Evolutionary conservation across 2,329 filamentous ascomycete species (phyloP).

Genomic region (Epicoccum sorghinum): DNA sequence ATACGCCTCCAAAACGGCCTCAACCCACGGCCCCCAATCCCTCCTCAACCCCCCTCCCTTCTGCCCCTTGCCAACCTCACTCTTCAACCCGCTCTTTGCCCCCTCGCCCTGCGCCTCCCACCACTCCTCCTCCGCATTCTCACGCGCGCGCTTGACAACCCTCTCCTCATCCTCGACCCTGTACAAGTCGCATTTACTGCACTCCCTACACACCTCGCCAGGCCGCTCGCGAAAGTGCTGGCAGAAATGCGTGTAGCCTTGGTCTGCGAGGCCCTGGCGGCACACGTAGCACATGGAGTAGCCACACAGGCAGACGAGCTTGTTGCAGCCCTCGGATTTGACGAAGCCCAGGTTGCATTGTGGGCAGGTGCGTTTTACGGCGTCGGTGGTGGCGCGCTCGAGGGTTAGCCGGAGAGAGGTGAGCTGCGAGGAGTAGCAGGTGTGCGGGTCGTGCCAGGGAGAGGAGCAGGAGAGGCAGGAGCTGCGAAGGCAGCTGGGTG

Average conservation of each 20-base stretch:
- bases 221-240: constrained; percentile 89
- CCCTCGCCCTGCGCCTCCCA: constrained; percentile 48
- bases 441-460: constrained; percentile 85
- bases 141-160: constrained; percentile 49
- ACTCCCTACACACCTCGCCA: constrained; percentile 76
- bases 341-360: constrained; percentile 90
- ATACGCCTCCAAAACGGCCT: constrained; percentile 23
- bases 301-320: constrained; percentile 91
- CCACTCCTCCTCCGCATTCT: constrained; percentile 54
- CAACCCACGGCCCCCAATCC: constrained; percentile 31
- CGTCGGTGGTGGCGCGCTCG: constrained; percentile 90
- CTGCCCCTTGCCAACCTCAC: constrained; percentile 26
- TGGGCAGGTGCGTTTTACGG: constrained; percentile 93
- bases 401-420: constrained; percentile 82
- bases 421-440: constrained; percentile 80
- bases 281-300: constrained; percentile 99
- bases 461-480: constrained; percentile 86
- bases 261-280: constrained; percentile 64
- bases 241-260: constrained; percentile 94
- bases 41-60: constrained; percentile 5
- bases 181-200: constrained; percentile 64
- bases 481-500: constrained; percentile 67
- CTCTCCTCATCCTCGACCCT: constrained; percentile 55
- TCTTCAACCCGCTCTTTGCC: constrained; percentile 29
- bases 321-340: constrained; percentile 94